Conservation (phyloP, 768 basidiomycete genomes). For the Pisolithus tinctorius region DNA sequence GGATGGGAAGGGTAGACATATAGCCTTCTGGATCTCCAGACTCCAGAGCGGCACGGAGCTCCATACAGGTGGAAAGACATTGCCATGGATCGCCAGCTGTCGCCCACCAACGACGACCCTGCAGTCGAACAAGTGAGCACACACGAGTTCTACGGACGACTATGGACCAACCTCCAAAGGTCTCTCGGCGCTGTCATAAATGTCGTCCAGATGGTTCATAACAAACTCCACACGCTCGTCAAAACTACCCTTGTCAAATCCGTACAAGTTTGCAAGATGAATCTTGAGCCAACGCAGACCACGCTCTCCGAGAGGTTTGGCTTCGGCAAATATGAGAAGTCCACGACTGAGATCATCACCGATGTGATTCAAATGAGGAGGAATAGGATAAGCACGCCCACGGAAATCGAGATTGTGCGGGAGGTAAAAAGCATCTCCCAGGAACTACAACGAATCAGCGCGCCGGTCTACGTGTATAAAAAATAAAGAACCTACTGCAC, state of each 20-base stretch:
- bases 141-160: not conserved
- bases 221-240: constrained; percentile 85
- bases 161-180: constrained; percentile 58
- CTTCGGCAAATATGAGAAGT: constrained; percentile 74
- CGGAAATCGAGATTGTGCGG: constrained; percentile 98
- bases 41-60: constrained; percentile 74
- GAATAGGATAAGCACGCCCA: constrained; percentile 94
- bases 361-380: constrained; percentile 91
- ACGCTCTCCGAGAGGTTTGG: constrained; percentile 71
- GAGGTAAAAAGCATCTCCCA: constrained; percentile 82
- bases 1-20: constrained; percentile 75
- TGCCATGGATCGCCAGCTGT: constrained; percentile 97
- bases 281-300: constrained; percentile 95
- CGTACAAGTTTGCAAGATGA: constrained; percentile 88
- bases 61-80: constrained; percentile 87
- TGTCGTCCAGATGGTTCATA: constrained; percentile 61
- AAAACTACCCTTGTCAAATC: constrained; percentile 92
- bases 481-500: constrained; percentile 52
- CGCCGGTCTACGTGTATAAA: not conserved
- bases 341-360: constrained; percentile 92
- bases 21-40: constrained; percentile 54
- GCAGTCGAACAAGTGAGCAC: constrained; percentile 3
- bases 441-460: constrained; percentile 46
- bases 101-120: constrained; percentile 85
- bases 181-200: constrained; percentile 76